Evolutionary conservation across 2,329 filamentous ascomycete species (phyloP).

Genomic region (Curvularia eragrostidis): DNA sequence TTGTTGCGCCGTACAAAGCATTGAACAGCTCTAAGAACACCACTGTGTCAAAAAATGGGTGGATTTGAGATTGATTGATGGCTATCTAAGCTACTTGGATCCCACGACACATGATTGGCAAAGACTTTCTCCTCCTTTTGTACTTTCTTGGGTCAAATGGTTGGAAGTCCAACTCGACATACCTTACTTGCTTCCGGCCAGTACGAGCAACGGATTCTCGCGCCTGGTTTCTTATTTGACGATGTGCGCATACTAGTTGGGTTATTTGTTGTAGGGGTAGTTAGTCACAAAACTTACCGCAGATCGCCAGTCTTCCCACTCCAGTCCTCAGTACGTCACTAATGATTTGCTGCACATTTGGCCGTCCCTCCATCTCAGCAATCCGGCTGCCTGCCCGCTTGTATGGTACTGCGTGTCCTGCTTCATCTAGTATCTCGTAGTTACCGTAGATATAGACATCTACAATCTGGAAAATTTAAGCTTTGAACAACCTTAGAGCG

Average conservation of each 20-base stretch:
- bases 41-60: conserved; percentile 9
- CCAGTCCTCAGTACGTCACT: conserved; percentile 14
- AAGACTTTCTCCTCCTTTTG: conserved; percentile 9
- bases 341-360: conserved; percentile 20
- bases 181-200: conserved; percentile 17
- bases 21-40: conserved; percentile 5
- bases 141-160: conserved; percentile 4
- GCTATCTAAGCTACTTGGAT: conserved; percentile 11
- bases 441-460: conserved; percentile 22
- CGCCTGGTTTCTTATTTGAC: conserved; percentile 14
- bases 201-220: conserved; percentile 9
- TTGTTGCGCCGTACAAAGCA: conserved; percentile 19
- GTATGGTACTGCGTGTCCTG: conserved; percentile 8
- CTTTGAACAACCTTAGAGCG: neutral
- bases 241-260: conserved; percentile 14
- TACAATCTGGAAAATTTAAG: conserved; percentile 19
- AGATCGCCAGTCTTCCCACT: conserved; percentile 20
- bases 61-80: conserved; percentile 5
- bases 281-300: conserved; percentile 18
- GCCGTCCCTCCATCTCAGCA: conserved; percentile 16
- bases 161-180: conserved; percentile 22
- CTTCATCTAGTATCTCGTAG: conserved; percentile 15
- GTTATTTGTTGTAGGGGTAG: conserved; percentile 9
- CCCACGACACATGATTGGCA: conserved; percentile 11
- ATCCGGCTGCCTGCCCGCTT: conserved; percentile 11